These are phyloP conservation scores for Globisporangium nunn DNA, from an alignment of 352 stramenopile genomes.

Conservation along the genomic window DNA sequence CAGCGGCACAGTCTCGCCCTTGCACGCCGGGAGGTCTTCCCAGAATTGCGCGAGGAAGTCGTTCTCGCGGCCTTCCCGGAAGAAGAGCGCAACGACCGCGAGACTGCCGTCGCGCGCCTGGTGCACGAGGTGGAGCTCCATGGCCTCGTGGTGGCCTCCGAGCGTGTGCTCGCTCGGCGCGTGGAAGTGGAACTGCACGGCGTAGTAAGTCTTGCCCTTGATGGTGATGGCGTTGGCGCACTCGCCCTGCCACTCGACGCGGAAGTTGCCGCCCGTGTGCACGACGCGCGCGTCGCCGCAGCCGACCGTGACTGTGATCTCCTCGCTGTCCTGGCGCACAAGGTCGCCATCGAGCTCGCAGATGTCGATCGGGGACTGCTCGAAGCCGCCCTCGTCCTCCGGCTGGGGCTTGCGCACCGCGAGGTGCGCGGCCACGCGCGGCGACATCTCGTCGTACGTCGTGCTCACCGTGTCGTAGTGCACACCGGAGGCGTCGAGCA, in stretches of 20 bases:
- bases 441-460: too few species aligned
- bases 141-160: conserved; percentile 35
- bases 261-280: conserved; percentile 35
- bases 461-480: too few species aligned
- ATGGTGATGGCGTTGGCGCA: conserved; percentile 32
- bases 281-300: conserved; percentile 27
- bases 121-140: conserved; percentile 72
- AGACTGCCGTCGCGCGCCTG: conserved; percentile 41
- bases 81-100: conserved; percentile 57
- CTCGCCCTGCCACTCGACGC: conserved; percentile 36
- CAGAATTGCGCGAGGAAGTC: conserved; percentile 59
- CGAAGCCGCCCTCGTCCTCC: conserved; percentile 1
- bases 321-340: conserved; percentile 13
- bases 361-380: conserved; percentile 58
- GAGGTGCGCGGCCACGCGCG: neutral
- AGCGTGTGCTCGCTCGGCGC: conserved; percentile 67
- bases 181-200: conserved; percentile 66
- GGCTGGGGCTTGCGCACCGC: neutral
- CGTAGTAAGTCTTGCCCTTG: conserved; percentile 43
- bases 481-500: too few species aligned
- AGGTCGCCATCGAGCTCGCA: conserved; percentile 17
- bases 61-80: conserved; percentile 40
- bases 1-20: conserved; percentile 3
- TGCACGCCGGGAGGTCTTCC: conserved; percentile 27
- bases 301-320: conserved; percentile 23